Evolutionary conservation across 1,284 basidiomycete species (phyloP).

Genomic region (Leccinum griseonigrum): DNA sequence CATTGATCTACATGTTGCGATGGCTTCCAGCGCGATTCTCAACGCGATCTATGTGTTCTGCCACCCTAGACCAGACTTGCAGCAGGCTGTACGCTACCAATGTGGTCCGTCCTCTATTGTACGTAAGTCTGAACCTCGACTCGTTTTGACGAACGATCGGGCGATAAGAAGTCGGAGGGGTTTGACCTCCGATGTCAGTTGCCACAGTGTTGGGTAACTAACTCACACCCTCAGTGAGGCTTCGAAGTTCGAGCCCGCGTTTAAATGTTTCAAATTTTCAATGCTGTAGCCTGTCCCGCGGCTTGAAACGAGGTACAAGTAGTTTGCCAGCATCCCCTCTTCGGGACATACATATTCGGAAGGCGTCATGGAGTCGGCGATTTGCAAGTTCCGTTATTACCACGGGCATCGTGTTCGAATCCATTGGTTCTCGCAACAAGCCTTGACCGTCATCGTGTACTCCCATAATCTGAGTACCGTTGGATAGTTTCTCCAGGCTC

Average conservation of each 20-base stretch:
- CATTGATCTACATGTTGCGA: background rate
- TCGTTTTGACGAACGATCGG: conserved; percentile 8
- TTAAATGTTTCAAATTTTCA: background rate
- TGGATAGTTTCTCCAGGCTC: background rate
- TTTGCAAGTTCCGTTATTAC: conserved; percentile 23
- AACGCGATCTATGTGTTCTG: background rate
- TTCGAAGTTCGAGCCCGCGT: background rate
- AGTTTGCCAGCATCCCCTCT: background rate
- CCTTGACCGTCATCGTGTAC: background rate
- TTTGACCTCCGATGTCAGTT: conserved; percentile 23
- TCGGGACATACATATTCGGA: conserved; percentile 13
- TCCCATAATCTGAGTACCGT: background rate
- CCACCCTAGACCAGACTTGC: background rate
- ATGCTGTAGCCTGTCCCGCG: background rate
- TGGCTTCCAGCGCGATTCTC: no score
- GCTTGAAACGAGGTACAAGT: conserved; percentile 8
- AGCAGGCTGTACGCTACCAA: background rate
- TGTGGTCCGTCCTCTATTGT: background rate
- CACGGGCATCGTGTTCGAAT: conserved; percentile 7
- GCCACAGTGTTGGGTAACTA: conserved; percentile 7
- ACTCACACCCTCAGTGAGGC: background rate
- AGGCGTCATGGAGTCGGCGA: conserved; percentile 13
- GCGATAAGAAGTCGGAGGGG: conserved; percentile 22
- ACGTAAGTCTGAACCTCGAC: conserved; percentile 4
- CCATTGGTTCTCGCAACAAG: background rate